Percentiles rank a stretch among this genome's conserved stretches.
Conservation (phyloP, 345 rosid genomes). For the Cochlearia excelsa region DNA sequence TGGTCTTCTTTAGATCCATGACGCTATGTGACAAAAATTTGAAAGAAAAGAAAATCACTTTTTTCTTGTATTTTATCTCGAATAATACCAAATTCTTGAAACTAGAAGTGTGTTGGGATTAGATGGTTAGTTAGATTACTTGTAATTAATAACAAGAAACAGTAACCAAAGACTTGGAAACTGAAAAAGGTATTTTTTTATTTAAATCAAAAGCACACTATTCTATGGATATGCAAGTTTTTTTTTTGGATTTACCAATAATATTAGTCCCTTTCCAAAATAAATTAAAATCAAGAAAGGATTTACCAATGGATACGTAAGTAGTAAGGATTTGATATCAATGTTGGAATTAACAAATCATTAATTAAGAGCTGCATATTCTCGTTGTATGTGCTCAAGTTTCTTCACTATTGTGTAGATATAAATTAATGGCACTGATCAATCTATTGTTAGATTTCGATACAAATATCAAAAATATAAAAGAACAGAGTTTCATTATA, state of each 20-base stretch:
- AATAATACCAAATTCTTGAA: constrained; percentile 34
- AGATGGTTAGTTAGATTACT: constrained; percentile 6
- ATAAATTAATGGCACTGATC: too few relatives aligned
- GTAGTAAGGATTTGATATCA: constrained; percentile 31
- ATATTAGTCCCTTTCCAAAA: too few relatives aligned
- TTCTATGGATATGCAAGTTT: constrained; percentile 1
- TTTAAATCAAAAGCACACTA: not conserved
- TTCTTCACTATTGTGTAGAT: not conserved
- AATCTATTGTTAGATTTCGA: not conserved
- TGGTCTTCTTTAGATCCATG: not conserved
- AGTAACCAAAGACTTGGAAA: constrained; percentile 28
- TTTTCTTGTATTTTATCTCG: constrained; percentile 19
- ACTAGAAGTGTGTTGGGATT: constrained; percentile 36
- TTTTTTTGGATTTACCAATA: too few relatives aligned
- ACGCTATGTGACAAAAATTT: constrained; percentile 24
- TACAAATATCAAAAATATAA: too few relatives aligned
- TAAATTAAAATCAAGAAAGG: too few relatives aligned
- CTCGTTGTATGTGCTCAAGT: not conserved
- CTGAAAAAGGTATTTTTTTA: constrained; percentile 24
- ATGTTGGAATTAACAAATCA: not conserved
- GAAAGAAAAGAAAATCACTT: not conserved
- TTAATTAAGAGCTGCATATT: too few relatives aligned
- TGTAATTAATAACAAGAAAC: constrained; percentile 20
- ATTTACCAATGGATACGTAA: too few relatives aligned
- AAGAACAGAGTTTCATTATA: too few relatives aligned